Evolutionary conservation across 345 rosid genomes (phyloP).

Genomic region (Eucalyptus guilfoylei): DNA sequence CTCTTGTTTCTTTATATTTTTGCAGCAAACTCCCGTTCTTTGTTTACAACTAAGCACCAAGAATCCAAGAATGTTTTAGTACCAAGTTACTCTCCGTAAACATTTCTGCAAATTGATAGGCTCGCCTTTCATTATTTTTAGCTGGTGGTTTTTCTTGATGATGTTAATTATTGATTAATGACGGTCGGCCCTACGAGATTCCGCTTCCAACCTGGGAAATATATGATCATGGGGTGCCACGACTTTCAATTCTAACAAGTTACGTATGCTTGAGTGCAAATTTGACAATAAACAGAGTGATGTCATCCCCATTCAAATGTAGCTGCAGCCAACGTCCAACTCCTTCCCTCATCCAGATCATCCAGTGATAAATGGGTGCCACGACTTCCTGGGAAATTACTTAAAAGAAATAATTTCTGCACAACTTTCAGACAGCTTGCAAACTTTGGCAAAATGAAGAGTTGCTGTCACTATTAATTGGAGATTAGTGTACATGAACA

Average conservation of each 20-base stretch:
- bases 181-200: accelerated
- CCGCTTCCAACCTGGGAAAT: background rate
- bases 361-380: background rate
- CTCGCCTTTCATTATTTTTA: too few species aligned
- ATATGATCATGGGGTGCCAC: background rate
- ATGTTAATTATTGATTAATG: background rate
- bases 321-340: background rate
- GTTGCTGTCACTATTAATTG: background rate
- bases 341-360: background rate
- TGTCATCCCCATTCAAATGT: background rate
- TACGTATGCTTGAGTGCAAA: background rate
- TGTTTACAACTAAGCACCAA: background rate
- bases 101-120: background rate
- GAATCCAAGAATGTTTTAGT: background rate
- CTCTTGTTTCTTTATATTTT: too few species aligned
- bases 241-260: background rate
- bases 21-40: background rate
- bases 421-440: background rate
- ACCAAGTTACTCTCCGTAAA: background rate
- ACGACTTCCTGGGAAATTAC: background rate
- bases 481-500: background rate
- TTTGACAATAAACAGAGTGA: background rate
- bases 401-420: background rate
- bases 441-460: background rate
- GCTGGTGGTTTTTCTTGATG: background rate